phyloP scores from a whole-genome alignment of 2,329 filamentous ascomycete species.

The Coniosporium tulheliwenetii region DNA sequence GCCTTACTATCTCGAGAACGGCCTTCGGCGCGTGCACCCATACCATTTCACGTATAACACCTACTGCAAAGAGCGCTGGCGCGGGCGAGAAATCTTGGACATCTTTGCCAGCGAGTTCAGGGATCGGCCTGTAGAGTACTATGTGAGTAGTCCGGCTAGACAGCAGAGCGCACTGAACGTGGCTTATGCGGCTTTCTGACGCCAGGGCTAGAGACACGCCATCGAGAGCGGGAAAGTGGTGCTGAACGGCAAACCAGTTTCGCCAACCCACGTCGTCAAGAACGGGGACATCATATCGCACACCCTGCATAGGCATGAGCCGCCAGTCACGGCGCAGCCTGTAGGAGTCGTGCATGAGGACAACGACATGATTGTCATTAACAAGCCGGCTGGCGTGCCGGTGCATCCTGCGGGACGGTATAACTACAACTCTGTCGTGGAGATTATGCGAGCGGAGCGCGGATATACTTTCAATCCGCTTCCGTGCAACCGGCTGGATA shows the following conservation, averaged over 20 bases:
- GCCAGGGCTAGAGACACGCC: constrained; percentile 33
- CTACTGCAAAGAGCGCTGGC: constrained; percentile 86
- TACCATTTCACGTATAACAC: constrained; percentile 95
- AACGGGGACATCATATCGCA: constrained; percentile 90
- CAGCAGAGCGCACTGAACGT: neutral
- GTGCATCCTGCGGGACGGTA: constrained; percentile 93
- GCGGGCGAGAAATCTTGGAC: constrained; percentile 63
- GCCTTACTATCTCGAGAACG: constrained; percentile 74
- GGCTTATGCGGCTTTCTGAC: too few species aligned
- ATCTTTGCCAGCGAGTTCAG: constrained; percentile 88
- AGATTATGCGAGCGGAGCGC: constrained; percentile 75
- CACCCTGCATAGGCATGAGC: constrained; percentile 88
- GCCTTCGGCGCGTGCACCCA: constrained; percentile 65
- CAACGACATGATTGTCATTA: constrained; percentile 85
- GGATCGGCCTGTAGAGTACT: constrained; percentile 75
- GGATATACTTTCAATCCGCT: constrained; percentile 42
- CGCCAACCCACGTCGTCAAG: constrained; percentile 50
- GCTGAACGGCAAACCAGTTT: constrained; percentile 60
- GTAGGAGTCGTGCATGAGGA: constrained; percentile 83
- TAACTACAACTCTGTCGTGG: constrained; percentile 85
- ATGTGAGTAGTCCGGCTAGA: constrained; percentile 34
- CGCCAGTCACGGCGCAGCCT: constrained; percentile 68
- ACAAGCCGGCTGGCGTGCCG: constrained; percentile 88
- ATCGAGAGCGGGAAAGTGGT: constrained; percentile 67
- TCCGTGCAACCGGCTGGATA: constrained; percentile 84